Base-by-base conservation (phyloP, 768 basidiomycete species). In the Rhizopogon vinicolor region DNA sequence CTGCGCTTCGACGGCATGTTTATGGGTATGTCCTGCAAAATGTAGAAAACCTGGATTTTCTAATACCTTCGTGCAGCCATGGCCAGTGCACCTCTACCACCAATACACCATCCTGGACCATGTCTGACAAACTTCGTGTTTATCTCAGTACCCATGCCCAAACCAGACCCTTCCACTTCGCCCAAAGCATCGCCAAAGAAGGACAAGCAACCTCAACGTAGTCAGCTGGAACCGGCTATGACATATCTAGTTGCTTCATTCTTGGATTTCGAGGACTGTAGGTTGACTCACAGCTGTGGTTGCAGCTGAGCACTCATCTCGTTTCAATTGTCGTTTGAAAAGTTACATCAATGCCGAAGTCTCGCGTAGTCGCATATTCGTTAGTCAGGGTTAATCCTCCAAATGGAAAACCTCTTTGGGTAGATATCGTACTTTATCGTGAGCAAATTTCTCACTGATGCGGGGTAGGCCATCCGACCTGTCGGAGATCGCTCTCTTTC, bases 201-300 rank as follows among this genome's bases (percentile, higher is more conserved):
- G n/a, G 69, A 71, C 53, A 63, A 61, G 41, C 61, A 65, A 33
- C 53, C 56, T 43, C 35, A 54, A 22, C 53, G 66, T 58, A 54
- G 53, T 4, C 42, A 48, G 16, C 19, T 56, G 2, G 70, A 74
- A 65, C 53, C 70, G 48, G 22, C 70, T 61, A 22, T 71, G 41
- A 66, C 82, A 9, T 81, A 79, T 60, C 66, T 90, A 6, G 74
- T 78, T 9, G 74, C 77, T 19, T 78, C 74, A 49, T 82, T 76
- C 57, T 66, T 86, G n/a, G 78, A 88, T 55, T 83, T 85, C 46
- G 78, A 76, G 45, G 78, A 85, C 56, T 85, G 87, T 89, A 66
- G 58, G 81, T 58, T 39, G 53, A 35, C 28, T 45, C 54, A 18
- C 52, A 52, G 5, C 28, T 43, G 31, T 22, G 35, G 41, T 53